Evolutionary conservation across 768 basidiomycete genomes (phyloP), one percentile per base, ranked within the genome.

Genomic region (Russula lepida): DNA sequence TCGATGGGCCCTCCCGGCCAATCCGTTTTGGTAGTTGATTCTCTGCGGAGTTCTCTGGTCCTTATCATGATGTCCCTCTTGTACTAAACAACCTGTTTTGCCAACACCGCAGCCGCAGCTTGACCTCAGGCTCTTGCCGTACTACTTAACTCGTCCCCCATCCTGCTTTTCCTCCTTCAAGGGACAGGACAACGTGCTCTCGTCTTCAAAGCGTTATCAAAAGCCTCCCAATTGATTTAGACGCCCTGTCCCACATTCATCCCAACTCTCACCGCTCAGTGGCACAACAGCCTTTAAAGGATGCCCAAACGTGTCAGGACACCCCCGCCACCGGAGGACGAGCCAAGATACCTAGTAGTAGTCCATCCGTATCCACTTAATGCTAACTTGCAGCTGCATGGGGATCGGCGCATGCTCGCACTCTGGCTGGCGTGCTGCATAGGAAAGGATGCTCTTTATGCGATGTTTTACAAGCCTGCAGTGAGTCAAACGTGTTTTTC

Each of bases 341-440:
- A 78, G 52, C 78, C 78, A 0, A 68, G 71, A 39, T 79, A 76
- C 62, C 68, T 80, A 6, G 74, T 76, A n/a, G 74, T 80, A 64
- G 74, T 77, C 1, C 62, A 74, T 41, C 80, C 79, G 0, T 80
- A 77, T 58, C 78, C 78, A 0, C 69, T 72, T 0, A 37, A 30
- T 30, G 30, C 30, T 3, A 30, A 30, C 7, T 30, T 30, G 30
- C 30, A 30, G 30, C 30, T 30, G 30, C 30, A 3, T 30, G 7
- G 3, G 30, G 30, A 30, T 30, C 30, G 30, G 30, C 30, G 30
- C 3, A 30, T 30, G 30, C 30, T 30, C 30, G 7, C 30, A 7
- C 30, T 30, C 30, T 30, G 30, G 30, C 30, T 30, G 4, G 30
- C 30, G 30, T 30, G 30, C 7, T 30, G 30, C 30, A 30, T 7